A percentile compares a stretch with the other conserved stretches of the same genome.
These are phyloP conservation scores for Pyrenophora seminiperda DNA, from an alignment of 2,329 filamentous ascomycete genomes.

Conservation along the genomic window DNA sequence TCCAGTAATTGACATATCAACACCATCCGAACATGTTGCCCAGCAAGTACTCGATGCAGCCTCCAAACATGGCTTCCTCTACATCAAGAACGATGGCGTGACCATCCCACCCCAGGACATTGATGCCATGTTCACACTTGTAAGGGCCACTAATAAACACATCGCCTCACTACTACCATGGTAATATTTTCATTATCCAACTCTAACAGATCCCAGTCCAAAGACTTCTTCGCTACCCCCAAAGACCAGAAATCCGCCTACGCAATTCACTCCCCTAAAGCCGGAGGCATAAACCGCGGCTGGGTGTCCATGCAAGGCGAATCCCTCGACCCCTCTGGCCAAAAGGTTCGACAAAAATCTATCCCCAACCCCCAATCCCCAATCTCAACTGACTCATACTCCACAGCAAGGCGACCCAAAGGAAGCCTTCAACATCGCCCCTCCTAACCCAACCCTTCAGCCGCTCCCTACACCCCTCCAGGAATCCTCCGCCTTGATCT, in stretches of 20 bases:
- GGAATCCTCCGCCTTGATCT: conserved; percentile 64
- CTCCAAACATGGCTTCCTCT: conserved; percentile 84
- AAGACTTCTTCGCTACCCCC: conserved; percentile 73
- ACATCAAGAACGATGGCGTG: conserved; percentile 75
- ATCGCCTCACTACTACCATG: background rate
- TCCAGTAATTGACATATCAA: conserved; percentile 81
- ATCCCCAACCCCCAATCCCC: background rate
- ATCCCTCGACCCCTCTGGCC: conserved; percentile 81
- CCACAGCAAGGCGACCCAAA: conserved; percentile 72
- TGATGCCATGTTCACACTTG: conserved; percentile 73
- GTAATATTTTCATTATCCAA: background rate
- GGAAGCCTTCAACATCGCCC: conserved; percentile 90
- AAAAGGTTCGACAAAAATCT: conserved; percentile 62
- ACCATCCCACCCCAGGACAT: conserved; percentile 71
- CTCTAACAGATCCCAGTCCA: conserved; percentile 58
- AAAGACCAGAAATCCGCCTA: conserved; percentile 74
- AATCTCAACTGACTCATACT: background rate
- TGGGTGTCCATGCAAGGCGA: conserved; percentile 90
- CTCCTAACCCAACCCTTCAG: conserved; percentile 71
- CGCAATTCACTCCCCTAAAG: conserved; percentile 68
- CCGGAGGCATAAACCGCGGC: conserved; percentile 72
- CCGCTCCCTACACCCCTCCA: conserved; percentile 71
- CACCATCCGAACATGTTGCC: conserved; percentile 63
- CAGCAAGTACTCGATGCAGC: conserved; percentile 78
- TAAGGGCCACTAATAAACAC: conserved; percentile 47